A percentile compares a stretch with the other conserved stretches of the same genome.
Conservation (phyloP, 139 green algal species). For the Eudorina sp. region DNA sequence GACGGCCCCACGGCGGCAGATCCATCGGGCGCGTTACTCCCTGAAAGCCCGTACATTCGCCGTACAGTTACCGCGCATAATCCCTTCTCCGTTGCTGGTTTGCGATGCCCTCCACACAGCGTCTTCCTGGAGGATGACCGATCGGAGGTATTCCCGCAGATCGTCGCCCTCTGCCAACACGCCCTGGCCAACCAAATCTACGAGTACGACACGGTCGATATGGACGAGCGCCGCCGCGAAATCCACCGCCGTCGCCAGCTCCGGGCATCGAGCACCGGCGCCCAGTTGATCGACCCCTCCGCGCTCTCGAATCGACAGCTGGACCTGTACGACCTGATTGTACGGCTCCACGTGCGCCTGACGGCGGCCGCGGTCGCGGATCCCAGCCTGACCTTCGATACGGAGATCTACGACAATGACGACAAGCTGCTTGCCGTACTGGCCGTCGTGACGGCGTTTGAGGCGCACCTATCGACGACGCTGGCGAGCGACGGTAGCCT, state of each 20-base stretch:
- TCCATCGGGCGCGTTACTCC: no score
- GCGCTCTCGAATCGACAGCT: not conserved
- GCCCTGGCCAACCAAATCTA: not conserved
- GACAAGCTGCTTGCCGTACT: not conserved
- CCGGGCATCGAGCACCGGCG: not conserved
- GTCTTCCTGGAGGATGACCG: not conserved
- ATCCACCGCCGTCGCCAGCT: not conserved
- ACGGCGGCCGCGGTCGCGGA: not conserved
- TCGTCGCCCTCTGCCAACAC: not conserved
- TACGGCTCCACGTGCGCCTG: not conserved
- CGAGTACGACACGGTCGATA: not conserved
- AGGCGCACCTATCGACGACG: no score
- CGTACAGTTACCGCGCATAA: no score
- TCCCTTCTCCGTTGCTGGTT: no score
- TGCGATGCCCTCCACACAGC: no score
- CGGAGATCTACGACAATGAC: conserved; percentile 8
- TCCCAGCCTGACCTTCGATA: not conserved
- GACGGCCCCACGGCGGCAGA: no score
- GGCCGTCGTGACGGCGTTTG: not conserved
- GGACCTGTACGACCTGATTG: conserved; percentile 10
- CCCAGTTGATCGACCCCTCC: not conserved
- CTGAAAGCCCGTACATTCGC: no score
- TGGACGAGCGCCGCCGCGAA: not conserved
- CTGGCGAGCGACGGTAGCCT: not conserved
- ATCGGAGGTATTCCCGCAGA: not conserved